Evolutionary conservation across 257 asterid genomes (phyloP), one percentile per base, ranked within the genome.

Genomic region (Ilex aquifolium): DNA sequence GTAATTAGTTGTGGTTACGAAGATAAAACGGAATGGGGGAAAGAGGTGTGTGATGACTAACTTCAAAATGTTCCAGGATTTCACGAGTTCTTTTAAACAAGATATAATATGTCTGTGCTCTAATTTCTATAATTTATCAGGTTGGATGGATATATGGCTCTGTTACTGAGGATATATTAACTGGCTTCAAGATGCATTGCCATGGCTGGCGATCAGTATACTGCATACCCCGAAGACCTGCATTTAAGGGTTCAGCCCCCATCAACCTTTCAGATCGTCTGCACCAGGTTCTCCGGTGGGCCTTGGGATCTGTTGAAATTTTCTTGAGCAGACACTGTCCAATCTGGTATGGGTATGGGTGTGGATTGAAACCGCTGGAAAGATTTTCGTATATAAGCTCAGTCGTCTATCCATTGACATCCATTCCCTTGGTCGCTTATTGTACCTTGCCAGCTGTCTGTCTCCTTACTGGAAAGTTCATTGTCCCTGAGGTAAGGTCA

Each of bases 281-380:
- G 75, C 96, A 91, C 70, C 98, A 91, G 59, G 98, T 91, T 66
- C 96, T 91, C 59, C 95, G 98, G 11, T 91, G 98, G 98, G 96
- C 98, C 10, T 79, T 91, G 79, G 98, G 98, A 21, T 91, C 98
- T 5, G 97, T 91, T 14, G 98, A 91, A 60, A 91, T 91, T 67
- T 61, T 91, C 27, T 70, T 88, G 82, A 91, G 98, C 74, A 83
- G 87, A 62, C 98, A 92, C 64, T 92, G 98, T 69, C 98, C 98
- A 4, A 83, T 92, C 65, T 92, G 98, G 98, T 92, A 92, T 50
- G 98, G 98, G 46, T 92, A 86, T 46, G 95, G 98, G 6, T 87
- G 97, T 68, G 98, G 98, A 32, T 80, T 92, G 76, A 92, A 92
- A 71, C 95, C 97, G 1, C 79, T 92, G 73, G 98, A 92, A 85